Conservation (phyloP, 164 flowering plant species). For the Vitis labrusca region DNA sequence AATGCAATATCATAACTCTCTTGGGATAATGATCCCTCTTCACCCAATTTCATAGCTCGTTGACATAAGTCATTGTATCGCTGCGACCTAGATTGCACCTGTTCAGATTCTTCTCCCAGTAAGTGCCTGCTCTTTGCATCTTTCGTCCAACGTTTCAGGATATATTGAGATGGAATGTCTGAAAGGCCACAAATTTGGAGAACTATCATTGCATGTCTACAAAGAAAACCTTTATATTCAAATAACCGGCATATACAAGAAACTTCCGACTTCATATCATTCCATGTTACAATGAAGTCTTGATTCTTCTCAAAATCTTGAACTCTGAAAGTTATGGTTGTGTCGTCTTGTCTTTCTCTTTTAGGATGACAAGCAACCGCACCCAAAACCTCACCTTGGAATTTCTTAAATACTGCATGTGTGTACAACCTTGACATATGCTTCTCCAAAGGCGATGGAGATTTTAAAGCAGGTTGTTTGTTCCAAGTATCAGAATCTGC, state of each 20-base stretch:
- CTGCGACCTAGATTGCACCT: slow-evolving; percentile 26
- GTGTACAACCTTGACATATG: slow-evolving; percentile 34
- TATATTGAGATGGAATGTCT: slow-evolving; percentile 32
- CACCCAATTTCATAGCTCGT: slow-evolving; percentile 33
- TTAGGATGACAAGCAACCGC: slow-evolving; percentile 41
- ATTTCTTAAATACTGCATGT: slow-evolving; percentile 34
- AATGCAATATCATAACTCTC: slow-evolving; percentile 32
- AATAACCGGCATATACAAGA: slow-evolving; percentile 33
- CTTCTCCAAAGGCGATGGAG: slow-evolving; percentile 44
- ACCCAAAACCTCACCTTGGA: slow-evolving; percentile 38
- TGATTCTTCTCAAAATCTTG: slow-evolving; percentile 34
- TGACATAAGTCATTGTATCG: slow-evolving; percentile 33
- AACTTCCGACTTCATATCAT: slow-evolving; percentile 25
- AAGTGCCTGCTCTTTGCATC: slow-evolving; percentile 33
- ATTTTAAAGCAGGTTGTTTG: slow-evolving; percentile 30
- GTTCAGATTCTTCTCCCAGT: slow-evolving; percentile 26
- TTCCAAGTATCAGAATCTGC: slow-evolving; percentile 46
- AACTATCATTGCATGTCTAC: slow-evolving; percentile 42
- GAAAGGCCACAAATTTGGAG: slow-evolving; percentile 35
- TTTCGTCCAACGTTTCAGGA: slow-evolving; percentile 36
- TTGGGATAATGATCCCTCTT: slow-evolving; percentile 36
- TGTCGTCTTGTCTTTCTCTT: slow-evolving; percentile 34
- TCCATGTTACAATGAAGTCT: slow-evolving; percentile 32
- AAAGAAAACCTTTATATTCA: slow-evolving; percentile 36
- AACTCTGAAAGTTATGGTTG: slow-evolving; percentile 18